A percentile compares a stretch with the other conserved stretches of the same genome.
Evolutionary conservation across 345 rosid genomes (phyloP).

Genomic region (Trapa bicornis): DNA sequence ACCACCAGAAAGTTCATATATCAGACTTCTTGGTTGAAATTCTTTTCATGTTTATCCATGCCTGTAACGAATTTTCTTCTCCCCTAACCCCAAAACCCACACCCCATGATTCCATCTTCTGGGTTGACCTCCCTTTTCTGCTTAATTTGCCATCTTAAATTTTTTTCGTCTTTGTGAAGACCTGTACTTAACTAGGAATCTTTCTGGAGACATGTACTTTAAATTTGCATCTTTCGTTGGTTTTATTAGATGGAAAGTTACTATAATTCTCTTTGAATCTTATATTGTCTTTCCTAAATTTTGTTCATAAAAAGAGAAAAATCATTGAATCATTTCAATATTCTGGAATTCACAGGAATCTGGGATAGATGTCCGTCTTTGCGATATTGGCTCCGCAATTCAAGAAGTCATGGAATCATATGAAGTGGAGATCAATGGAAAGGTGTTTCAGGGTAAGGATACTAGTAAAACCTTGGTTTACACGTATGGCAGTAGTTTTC

Average conservation of each 20-base stretch:
- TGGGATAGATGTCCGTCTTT: constrained; percentile 90
- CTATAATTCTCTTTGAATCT: neutral
- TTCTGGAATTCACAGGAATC: constrained; percentile 46
- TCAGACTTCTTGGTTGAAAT: neutral
- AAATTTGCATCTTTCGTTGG: neutral
- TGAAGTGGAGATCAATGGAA: constrained; percentile 95
- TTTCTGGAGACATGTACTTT: neutral
- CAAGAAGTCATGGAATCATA: constrained; percentile 98
- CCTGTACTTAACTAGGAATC: neutral
- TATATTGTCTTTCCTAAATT: neutral
- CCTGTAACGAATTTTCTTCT: neutral
- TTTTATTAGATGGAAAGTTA: neutral
- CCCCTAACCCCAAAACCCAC: neutral
- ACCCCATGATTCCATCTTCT: neutral
- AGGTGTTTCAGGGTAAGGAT: constrained; percentile 71
- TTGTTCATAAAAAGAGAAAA: neutral
- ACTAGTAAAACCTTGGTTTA: neutral
- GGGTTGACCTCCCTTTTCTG: neutral
- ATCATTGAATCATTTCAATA: neutral
- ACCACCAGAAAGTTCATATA: neutral
- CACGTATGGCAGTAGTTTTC: neutral
- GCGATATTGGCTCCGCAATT: constrained; percentile 96
- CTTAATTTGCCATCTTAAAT: neutral
- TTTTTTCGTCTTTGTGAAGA: neutral
- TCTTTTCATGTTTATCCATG: neutral